A percentile compares a stretch with the other conserved stretches of the same genome.
phyloP scores from a whole-genome alignment of 164 flowering plant genomes.

The Platanus orientalis region DNA sequence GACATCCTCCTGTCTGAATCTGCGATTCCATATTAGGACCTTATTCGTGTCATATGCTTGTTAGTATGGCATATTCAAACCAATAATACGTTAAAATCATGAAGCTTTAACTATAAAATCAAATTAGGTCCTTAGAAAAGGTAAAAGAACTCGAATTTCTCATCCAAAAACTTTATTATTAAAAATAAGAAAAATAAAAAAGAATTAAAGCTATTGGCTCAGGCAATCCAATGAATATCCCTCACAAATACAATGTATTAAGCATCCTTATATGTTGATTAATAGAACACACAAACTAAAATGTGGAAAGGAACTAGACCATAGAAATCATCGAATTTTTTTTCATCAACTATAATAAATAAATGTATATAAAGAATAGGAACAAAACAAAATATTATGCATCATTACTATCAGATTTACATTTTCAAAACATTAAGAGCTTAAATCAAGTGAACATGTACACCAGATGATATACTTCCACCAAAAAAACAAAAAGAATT shows the following conservation, averaged over 20 bases:
- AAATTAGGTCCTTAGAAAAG: background rate
- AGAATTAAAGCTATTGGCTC: background rate
- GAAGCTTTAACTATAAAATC: background rate
- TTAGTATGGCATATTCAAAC: background rate
- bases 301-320: background rate
- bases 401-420: background rate
- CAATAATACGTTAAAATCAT: background rate
- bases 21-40: background rate
- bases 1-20: too few relatives aligned
- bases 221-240: background rate
- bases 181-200: too few relatives aligned
- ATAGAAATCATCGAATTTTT: background rate
- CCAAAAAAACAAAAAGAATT: background rate
- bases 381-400: background rate
- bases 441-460: too few relatives aligned
- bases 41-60: background rate
- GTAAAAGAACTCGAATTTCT: background rate
- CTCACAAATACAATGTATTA: too few relatives aligned
- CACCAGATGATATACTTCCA: background rate
- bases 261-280: background rate
- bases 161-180: too few relatives aligned
- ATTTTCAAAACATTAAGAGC: too few relatives aligned
- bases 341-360: background rate
- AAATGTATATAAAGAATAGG: background rate
- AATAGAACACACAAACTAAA: background rate